Base-by-base conservation (phyloP, 768 basidiomycete genomes). In the Tricholoma flavovirens region DNA sequence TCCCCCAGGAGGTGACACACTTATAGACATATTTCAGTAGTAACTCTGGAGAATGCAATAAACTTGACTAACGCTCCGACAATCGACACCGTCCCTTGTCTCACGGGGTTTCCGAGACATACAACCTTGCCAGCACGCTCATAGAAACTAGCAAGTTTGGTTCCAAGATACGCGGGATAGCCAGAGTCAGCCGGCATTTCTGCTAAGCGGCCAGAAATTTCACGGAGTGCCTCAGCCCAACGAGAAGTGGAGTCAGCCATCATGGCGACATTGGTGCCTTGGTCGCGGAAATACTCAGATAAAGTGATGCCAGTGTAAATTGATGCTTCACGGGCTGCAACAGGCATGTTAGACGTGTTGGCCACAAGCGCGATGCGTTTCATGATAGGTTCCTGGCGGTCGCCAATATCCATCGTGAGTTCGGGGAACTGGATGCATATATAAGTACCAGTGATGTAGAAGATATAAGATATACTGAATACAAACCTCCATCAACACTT, bases 181-280 rank as follows among this genome's bases (percentile, higher is more conserved):
- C 97, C 97, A 38, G 97, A 98, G 71, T 98, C 97, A 29, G 97
- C 97, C 49, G 97, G 97, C 97, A 99, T 99, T 75, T 99, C 97
- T 36, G 97, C 97, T 59, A 99, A 73, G 74, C 97, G 95, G 74
- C 97, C 97, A 21, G 95, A 98, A 60, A 99, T 98, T 81, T 99
- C 97, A 77, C 97, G 93, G 46, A 99, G 76, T 17, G 97, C 97
- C 69, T 99, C 97, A 26, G 97, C 97, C 97, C 97, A 99, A 63
- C 97, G 94, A 19, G 93, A 96, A 0, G 96, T 98, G 5, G 93
- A 96, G 71, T 98, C 96, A 35, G 95, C 96, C 94, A 98, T 98
- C 96, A 98, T 98, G 46, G 96, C 86, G 38, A 98, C 96, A 66
- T 98, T 94, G 67, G 81, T 86, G 17, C 97, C 97, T 71, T 98